Base-by-base conservation (phyloP, 2,329 filamentous ascomycete species). In the Alternaria conjuncta region DNA sequence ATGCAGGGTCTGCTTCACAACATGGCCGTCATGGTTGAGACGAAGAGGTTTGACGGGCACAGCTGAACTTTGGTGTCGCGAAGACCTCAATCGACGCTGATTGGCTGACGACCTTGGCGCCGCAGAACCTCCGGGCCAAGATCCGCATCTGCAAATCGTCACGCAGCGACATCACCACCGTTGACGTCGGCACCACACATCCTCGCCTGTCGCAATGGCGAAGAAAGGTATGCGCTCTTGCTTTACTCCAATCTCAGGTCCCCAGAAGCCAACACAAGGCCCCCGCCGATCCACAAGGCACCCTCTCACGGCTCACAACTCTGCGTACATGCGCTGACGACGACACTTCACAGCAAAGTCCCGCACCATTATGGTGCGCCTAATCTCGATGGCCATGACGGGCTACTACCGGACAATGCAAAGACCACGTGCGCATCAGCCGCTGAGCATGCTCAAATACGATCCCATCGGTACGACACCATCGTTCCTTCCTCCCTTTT, bases 391-490 rank as follows among this genome's bases (percentile, higher is more conserved):
- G 96, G 96, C 96, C 80, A 91, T 97, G 91, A 99, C 96, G 25
- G 96, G 96, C 77, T 99, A 94, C 87, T 99, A 95, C 86, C 94
- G 95, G 82, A 96, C 93, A 57, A 89, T 97, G 81, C 87, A 91
- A 72, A 90, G 96, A 63, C 94, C 94, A 12, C 90, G 96, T 72
- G 87, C 88, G 28, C 87, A 94, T 67, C 86, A 91, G 47, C 94
- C 96, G 60, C 88, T 99, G 83, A 96, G 94, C 84, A 96, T 99
- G 93, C 85, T 99, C 74, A 99, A 99, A 86, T 99, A 99, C 83
- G 96, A 99, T 79, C 96, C 96, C 45, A 94, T 99, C 69, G 91
- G 93, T 97, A 89, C 70, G 87, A 80, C 13, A 43, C 46, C 61
- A 18, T 25, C 11, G 20, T 11, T 8, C 50, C 15, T 18, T 30